Evolutionary conservation across 192 early-diverging fungal species (phyloP).

Genomic region (Umbelopsis isabellina): DNA sequence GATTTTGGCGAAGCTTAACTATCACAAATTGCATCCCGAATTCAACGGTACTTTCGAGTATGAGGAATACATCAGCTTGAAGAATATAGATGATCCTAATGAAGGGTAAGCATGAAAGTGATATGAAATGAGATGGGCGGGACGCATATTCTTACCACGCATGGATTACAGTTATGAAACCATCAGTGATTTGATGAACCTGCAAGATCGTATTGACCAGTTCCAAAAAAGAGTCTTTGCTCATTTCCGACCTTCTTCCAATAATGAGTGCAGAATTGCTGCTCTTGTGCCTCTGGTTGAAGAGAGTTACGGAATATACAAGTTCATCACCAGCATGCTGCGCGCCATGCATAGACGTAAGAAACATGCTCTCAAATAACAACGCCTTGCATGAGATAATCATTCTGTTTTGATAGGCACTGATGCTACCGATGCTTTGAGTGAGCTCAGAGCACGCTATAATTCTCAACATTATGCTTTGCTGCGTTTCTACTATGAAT

Average conservation of each 20-base stretch:
- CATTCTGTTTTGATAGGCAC: slow-evolving; percentile 31
- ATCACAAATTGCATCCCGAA: slow-evolving; percentile 87
- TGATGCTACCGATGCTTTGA: slow-evolving; percentile 86
- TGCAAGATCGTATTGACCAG: slow-evolving; percentile 90
- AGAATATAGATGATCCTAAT: slow-evolving; percentile 95
- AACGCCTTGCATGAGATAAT: not conserved
- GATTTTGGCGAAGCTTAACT: slow-evolving; percentile 88
- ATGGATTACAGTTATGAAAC: slow-evolving; percentile 80
- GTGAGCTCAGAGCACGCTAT: slow-evolving; percentile 85
- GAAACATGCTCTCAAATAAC: slow-evolving; percentile 1
- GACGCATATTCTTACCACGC: not conserved
- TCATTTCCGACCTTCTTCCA: slow-evolving; percentile 78
- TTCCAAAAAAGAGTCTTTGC: slow-evolving; percentile 90
- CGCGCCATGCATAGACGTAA: slow-evolving; percentile 91
- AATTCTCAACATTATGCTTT: slow-evolving; percentile 85
- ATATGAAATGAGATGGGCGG: not conserved
- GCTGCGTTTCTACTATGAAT: slow-evolving; percentile 91
- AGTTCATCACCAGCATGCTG: slow-evolving; percentile 94
- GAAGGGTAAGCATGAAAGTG: slow-evolving; percentile 71
- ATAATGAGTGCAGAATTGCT: slow-evolving; percentile 95
- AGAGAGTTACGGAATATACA: slow-evolving; percentile 94
- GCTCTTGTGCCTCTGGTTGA: slow-evolving; percentile 96
- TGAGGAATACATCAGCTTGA: slow-evolving; percentile 93
- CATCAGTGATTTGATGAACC: slow-evolving; percentile 88
- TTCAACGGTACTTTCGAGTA: slow-evolving; percentile 98